Evolutionary conservation across 768 basidiomycete species (phyloP), one percentile per base, ranked within the genome.

Genomic region (Rhodosporidiobolus sp.): DNA sequence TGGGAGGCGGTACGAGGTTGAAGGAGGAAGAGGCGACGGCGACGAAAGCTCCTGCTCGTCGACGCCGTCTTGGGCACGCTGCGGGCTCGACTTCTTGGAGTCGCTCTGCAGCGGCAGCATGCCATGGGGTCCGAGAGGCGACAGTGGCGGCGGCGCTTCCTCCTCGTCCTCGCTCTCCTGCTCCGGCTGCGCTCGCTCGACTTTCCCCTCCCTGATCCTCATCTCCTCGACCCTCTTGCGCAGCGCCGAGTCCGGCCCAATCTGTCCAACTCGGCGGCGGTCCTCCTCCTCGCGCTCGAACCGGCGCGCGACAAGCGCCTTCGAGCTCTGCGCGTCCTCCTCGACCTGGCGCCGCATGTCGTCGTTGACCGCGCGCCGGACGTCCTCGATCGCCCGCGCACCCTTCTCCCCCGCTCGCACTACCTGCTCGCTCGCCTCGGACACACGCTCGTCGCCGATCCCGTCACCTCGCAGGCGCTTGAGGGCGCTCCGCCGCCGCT

Each of bases 1-100:
- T 0, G 34, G 56, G 4, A 38, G 35, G 22, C 34, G 56, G 20
- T 5, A 34, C 10, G 56, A 38, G 6, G 26, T 1, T 0, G 22
- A 11, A 4, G 56, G 11, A 3, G 35, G 24, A 26, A 43, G 7
- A 14, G 38, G 14, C 8, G 56, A 34, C 34, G 22, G 35, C 11
- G 1, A 1, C 16, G 3, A 2, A 2, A 2, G 30, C 16, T 19
- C 16, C 32, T 32, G 2, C 20, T 7, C 22, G 34, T 9, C 28
- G 14, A 1, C 43, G 26, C 46, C 22, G n/a, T n/a, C n/a, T n/a
- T n/a, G n/a, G n/a, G n/a, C n/a, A n/a, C n/a, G n/a, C n/a, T n/a
- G n/a, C n/a, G n/a, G n/a, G n/a, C n/a, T n/a, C n/a, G 26, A 19
- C 0, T 26, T 28, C n/a, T 57, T 57, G 20, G 16, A 0, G 16